Percentiles rank a stretch among this genome's conserved stretches.
Conservation (phyloP, 768 basidiomycete genomes). For the Gyrodon lividus region DNA sequence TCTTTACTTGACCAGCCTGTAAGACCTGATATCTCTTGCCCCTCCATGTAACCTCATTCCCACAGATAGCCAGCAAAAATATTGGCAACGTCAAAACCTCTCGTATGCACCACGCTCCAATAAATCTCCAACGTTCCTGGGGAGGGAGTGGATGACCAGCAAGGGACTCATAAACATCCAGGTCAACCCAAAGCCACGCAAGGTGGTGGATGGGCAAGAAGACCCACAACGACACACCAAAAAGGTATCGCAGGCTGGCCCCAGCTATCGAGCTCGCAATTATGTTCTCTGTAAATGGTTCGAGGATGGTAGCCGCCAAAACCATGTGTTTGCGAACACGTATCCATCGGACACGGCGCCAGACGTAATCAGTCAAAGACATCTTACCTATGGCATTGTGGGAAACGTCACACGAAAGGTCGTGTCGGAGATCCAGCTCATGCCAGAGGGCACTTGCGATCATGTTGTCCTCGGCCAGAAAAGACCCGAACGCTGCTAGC, state of each 20-base stretch:
- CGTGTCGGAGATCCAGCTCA: conserved; percentile 83
- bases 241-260: conserved; percentile 50
- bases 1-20: conserved; percentile 66
- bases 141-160: conserved; percentile 59
- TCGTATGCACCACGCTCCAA: conserved; percentile 74
- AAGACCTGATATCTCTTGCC: conserved; percentile 75
- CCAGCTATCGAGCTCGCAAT: conserved; percentile 66
- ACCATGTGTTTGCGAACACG: conserved; percentile 96
- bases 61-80: conserved; percentile 78
- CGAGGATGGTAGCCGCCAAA: conserved; percentile 76
- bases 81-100: conserved; percentile 88
- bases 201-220: conserved; percentile 60
- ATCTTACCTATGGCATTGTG: conserved; percentile 88
- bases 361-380: conserved; percentile 80
- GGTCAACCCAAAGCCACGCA: conserved; percentile 75
- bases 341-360: conserved; percentile 93
- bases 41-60: conserved; percentile 85
- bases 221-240: conserved; percentile 50
- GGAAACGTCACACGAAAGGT: conserved; percentile 88
- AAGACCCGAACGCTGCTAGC: conserved; percentile 79
- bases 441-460: conserved; percentile 93
- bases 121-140: conserved; percentile 53
- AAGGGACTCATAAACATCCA: conserved; percentile 79
- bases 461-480: conserved; percentile 98
- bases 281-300: conserved; percentile 91